phyloP scores from a whole-genome alignment of 2,329 filamentous ascomycete genomes.

The Hypoxylon sp. region DNA sequence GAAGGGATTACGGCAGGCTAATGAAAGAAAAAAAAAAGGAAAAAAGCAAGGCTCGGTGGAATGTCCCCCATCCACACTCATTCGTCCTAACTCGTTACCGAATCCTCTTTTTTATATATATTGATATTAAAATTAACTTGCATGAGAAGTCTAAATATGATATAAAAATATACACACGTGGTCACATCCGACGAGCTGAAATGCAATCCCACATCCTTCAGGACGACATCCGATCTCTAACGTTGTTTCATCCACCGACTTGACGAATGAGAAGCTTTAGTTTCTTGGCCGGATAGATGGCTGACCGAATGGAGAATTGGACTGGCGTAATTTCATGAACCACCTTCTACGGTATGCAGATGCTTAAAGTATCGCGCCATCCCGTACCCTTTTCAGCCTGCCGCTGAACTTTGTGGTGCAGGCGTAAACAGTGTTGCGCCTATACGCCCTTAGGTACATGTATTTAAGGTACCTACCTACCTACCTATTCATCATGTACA shows the following conservation, averaged over 20 bases:
- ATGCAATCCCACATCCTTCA: slow-evolving; percentile 36
- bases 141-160: slow-evolving; percentile 27
- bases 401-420: not conserved
- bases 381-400: not conserved
- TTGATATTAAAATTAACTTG: slow-evolving; percentile 22
- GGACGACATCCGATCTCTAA: slow-evolving; percentile 7
- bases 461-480: not conserved
- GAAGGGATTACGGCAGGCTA: not conserved
- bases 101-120: slow-evolving; percentile 7
- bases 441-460: too few species aligned
- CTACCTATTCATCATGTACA: not conserved
- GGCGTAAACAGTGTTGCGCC: slow-evolving; percentile 5
- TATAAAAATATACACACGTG: slow-evolving; percentile 20
- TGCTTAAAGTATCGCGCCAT: slow-evolving; percentile 3
- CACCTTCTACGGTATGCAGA: too few species aligned
- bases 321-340: not conserved
- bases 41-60: slow-evolving; percentile 22
- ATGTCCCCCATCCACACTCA: slow-evolving; percentile 5
- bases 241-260: slow-evolving; percentile 21
- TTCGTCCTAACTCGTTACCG: slow-evolving; percentile 10
- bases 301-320: not conserved
- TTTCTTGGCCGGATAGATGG: slow-evolving; percentile 2
- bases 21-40: slow-evolving; percentile 3
- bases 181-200: slow-evolving; percentile 32
- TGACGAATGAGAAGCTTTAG: slow-evolving; percentile 18